Percentiles rank a stretch among this genome's conserved stretches.
Conservation (phyloP, 306 rosid genomes). For the Trifolium pratense region DNA sequence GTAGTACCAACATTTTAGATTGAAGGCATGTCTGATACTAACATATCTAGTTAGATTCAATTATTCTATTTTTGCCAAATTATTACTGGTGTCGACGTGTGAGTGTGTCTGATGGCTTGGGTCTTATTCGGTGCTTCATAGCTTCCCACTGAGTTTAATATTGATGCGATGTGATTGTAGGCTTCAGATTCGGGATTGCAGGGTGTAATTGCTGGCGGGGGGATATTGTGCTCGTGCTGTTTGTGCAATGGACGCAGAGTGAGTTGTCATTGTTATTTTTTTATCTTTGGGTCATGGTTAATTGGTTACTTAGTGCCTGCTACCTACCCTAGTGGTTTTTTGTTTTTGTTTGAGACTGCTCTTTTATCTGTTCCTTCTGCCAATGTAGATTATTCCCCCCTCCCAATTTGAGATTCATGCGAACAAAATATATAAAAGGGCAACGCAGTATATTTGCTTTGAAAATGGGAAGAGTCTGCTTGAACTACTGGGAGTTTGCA, state of each 20-base stretch:
- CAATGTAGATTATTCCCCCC: conserved; percentile 78
- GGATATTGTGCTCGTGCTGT: conserved; percentile 83
- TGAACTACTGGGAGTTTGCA: conserved; percentile 83
- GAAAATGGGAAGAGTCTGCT: conserved; percentile 95
- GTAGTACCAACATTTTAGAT: background rate
- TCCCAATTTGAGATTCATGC: conserved; percentile 99
- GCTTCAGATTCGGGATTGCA: conserved; percentile 71
- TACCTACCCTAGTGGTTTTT: conserved; percentile 33
- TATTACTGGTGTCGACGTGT: background rate
- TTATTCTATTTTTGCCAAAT: background rate
- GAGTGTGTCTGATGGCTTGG: background rate
- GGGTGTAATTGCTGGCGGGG: conserved; percentile 81
- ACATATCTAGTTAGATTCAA: background rate
- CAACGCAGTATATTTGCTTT: conserved; percentile 91
- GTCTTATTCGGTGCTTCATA: background rate
- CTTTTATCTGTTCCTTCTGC: conserved; percentile 33
- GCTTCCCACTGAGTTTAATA: conserved; percentile 28
- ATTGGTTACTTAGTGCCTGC: conserved; percentile 2
- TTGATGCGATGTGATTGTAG: conserved; percentile 53
- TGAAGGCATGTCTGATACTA: background rate
- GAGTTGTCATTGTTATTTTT: conserved; percentile 54
- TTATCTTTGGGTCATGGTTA: conserved; percentile 37
- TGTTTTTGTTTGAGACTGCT: conserved; percentile 22
- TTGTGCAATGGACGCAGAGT: conserved; percentile 82
- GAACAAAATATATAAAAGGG: conserved; percentile 85